Evolutionary conservation across 2,329 filamentous ascomycete species (phyloP).

Genomic region (Stachybotrys chlorohalonatus): DNA sequence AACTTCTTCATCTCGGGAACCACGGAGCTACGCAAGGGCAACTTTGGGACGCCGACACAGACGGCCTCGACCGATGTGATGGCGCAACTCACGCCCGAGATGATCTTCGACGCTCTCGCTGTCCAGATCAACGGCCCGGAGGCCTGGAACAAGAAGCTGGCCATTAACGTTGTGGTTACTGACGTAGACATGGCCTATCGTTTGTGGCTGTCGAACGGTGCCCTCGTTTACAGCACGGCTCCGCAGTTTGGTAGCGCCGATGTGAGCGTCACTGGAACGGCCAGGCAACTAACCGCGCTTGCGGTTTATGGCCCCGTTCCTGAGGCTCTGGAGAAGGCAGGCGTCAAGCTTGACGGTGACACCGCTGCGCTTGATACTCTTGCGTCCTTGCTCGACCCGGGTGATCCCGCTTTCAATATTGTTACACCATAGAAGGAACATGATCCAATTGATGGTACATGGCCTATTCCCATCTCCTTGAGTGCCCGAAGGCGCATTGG

Average conservation of each 20-base stretch:
- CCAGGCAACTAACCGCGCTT: slow-evolving; percentile 2
- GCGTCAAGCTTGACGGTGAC: not conserved
- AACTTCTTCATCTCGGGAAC: not conserved
- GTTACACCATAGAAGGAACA: not conserved
- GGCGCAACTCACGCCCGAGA: slow-evolving; percentile 3
- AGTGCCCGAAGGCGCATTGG: too few relatives aligned
- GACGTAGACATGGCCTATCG: slow-evolving; percentile 1
- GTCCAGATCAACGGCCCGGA: slow-evolving; percentile 2
- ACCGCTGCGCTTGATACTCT: not conserved
- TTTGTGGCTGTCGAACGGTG: slow-evolving; percentile 4
- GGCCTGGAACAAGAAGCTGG: slow-evolving; percentile 1
- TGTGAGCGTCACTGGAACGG: not conserved
- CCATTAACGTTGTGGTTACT: slow-evolving; percentile 1
- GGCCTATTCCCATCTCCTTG: too few relatives aligned
- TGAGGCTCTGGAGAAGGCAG: not conserved
- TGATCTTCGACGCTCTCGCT: slow-evolving; percentile 4
- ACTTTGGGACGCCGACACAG: slow-evolving; percentile 2
- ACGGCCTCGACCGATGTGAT: slow-evolving; percentile 1
- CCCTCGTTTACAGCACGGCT: slow-evolving; percentile 1
- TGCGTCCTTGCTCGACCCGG: not conserved
- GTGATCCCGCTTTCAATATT: not conserved
- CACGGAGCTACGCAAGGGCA: not conserved
- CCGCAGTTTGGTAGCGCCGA: not conserved
- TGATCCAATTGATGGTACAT: too few relatives aligned
- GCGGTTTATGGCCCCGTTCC: slow-evolving; percentile 1